Evolutionary conservation across 1,284 basidiomycete species (phyloP).

Genomic region (Melampsora americana): DNA sequence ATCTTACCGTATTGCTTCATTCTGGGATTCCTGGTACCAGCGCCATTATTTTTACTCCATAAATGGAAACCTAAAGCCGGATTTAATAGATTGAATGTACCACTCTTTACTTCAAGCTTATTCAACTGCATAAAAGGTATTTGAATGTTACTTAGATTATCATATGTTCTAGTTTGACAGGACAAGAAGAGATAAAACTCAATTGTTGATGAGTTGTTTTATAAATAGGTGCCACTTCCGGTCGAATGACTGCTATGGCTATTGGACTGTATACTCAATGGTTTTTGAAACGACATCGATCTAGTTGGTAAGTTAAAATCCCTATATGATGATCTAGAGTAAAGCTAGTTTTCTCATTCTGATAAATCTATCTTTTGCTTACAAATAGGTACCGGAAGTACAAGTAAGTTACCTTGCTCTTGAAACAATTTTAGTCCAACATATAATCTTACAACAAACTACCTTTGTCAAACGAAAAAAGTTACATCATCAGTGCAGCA

Average conservation of each 20-base stretch:
- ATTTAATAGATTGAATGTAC: not conserved
- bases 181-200: too few relatives aligned
- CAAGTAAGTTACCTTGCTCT: conserved; percentile 7
- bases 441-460: not conserved
- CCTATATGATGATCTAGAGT: not conserved
- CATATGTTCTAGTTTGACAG: too few relatives aligned
- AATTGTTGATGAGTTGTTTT: too few relatives aligned
- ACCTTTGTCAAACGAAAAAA: not conserved
- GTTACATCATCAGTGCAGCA: conserved; percentile 40
- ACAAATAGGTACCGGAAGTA: conserved; percentile 39
- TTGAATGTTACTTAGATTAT: too few relatives aligned
- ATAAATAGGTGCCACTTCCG: conserved; percentile 30
- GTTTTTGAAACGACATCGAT: conserved; percentile 24
- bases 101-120: not conserved
- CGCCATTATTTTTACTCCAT: not conserved
- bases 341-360: not conserved
- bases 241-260: conserved; percentile 12
- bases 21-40: not conserved
- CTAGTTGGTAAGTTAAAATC: conserved; percentile 15
- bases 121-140: conserved; percentile 1
- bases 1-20: not conserved
- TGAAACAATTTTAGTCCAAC: not conserved
- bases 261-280: conserved; percentile 37
- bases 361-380: not conserved
- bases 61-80: conserved; percentile 3